Percentiles rank a stretch among this genome's conserved stretches.
These are phyloP conservation scores for Cyclaneusma minus DNA, from an alignment of 2,329 filamentous ascomycete species.

Conservation along the genomic window DNA sequence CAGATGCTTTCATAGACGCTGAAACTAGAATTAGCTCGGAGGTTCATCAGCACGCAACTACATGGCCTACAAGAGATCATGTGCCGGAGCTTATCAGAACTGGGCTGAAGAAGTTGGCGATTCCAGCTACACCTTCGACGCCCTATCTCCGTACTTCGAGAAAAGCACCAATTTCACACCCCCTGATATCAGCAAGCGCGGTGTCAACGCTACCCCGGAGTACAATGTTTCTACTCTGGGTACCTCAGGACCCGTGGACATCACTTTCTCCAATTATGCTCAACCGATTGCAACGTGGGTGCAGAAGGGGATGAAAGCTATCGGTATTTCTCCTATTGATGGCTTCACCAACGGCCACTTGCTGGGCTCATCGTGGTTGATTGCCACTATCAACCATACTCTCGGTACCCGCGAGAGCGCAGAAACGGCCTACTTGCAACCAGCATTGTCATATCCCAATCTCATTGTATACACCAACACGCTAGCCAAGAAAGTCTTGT, in stretches of 20 bases:
- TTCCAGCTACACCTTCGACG: slow-evolving; percentile 24
- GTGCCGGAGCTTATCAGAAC: slow-evolving; percentile 19
- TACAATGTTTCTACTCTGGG: slow-evolving; percentile 1
- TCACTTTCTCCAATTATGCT: slow-evolving; percentile 6
- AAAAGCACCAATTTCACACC: slow-evolving; percentile 22
- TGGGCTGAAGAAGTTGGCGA: slow-evolving; percentile 24
- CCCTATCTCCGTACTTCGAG: slow-evolving; percentile 22
- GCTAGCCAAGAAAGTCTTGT: slow-evolving; percentile 8
- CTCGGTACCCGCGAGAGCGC: slow-evolving; percentile 7
- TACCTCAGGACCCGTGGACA: slow-evolving; percentile 17
- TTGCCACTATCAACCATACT: slow-evolving; percentile 8
- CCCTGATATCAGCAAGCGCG: slow-evolving; percentile 4
- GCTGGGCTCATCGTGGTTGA: slow-evolving; percentile 3
- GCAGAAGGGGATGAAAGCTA: slow-evolving; percentile 5
- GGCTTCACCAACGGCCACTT: slow-evolving; percentile 25
- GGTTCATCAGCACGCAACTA: too few species aligned
- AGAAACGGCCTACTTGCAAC: slow-evolving; percentile 5
- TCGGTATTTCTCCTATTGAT: slow-evolving; percentile 10
- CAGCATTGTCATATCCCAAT: slow-evolving; percentile 3
- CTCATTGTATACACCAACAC: slow-evolving; percentile 8
- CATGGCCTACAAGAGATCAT: slow-evolving; percentile 22
- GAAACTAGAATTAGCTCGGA: too few species aligned
- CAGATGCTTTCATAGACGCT: too few species aligned
- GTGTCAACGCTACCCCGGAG: slow-evolving; percentile 3
- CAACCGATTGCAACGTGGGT: slow-evolving; percentile 7